These are phyloP conservation scores for Clarireedia monteithiana DNA, from an alignment of 2,329 filamentous ascomycete species.

Conservation along the genomic window DNA sequence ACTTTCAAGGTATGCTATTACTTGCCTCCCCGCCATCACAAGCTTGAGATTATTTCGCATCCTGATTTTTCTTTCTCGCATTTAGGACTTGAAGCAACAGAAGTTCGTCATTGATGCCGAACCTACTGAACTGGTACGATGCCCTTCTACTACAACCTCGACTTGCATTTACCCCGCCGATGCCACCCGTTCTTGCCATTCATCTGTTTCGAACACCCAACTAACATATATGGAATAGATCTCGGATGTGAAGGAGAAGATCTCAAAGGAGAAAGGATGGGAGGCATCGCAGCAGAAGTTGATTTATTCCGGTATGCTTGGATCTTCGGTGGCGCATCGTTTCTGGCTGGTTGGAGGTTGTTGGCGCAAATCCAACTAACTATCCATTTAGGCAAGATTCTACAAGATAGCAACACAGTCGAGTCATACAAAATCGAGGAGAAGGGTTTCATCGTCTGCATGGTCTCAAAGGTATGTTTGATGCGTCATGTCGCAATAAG, in stretches of 20 bases:
- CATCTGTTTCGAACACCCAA: constrained; percentile 5
- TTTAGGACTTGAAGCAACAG: constrained; percentile 93
- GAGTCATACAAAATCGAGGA: constrained; percentile 98
- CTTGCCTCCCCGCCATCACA: constrained; percentile 20
- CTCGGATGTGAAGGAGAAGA: constrained; percentile 85
- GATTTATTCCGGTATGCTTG: constrained; percentile 82
- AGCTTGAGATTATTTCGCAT: background rate
- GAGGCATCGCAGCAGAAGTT: constrained; percentile 86
- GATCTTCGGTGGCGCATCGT: background rate
- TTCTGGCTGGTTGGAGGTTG: background rate
- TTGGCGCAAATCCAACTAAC: constrained; percentile 22
- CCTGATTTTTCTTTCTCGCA: constrained; percentile 18
- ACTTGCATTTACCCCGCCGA: background rate
- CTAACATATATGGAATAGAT: constrained; percentile 48
- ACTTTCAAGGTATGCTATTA: constrained; percentile 54
- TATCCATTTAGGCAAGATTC: constrained; percentile 71
- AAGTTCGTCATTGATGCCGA: constrained; percentile 97
- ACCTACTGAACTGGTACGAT: constrained; percentile 77
- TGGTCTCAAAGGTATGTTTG: constrained; percentile 79
- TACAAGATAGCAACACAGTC: constrained; percentile 95
- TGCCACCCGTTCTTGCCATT: background rate
- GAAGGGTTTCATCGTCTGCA: constrained; percentile 98
- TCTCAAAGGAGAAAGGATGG: constrained; percentile 88
- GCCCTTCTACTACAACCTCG: constrained; percentile 3
- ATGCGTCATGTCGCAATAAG: background rate